Evolutionary conservation across 345 rosid genomes (phyloP).

Genomic region (Eutrema yunnanense): DNA sequence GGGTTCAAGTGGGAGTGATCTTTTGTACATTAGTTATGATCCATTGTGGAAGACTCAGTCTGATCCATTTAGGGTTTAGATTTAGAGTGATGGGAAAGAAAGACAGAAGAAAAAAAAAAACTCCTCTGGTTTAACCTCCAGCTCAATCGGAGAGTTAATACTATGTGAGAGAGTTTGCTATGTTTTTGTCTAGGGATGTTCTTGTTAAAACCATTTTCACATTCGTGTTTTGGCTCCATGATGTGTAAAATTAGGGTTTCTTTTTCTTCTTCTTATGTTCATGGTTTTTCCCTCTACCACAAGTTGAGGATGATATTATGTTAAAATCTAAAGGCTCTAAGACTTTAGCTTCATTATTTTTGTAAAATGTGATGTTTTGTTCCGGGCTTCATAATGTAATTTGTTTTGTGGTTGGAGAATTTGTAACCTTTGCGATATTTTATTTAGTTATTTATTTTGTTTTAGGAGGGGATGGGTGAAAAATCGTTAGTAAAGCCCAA

Average conservation of each 20-base stretch:
- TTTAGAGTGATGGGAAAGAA: conserved; percentile 11
- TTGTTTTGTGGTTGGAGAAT: neutral
- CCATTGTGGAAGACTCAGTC: conserved; percentile 4
- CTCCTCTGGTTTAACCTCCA: conserved; percentile 25
- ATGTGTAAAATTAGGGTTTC: neutral
- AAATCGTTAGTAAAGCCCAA: conserved; percentile 44
- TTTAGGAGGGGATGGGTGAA: conserved; percentile 9
- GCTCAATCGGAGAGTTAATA: conserved; percentile 6
- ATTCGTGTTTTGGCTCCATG: conserved; percentile 20
- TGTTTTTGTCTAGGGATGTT: conserved; percentile 9
- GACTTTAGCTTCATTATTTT: neutral
- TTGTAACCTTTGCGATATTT: neutral
- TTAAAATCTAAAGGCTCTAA: conserved; percentile 4
- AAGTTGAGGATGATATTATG: conserved; percentile 4
- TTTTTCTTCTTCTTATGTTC: neutral
- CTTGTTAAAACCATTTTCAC: neutral
- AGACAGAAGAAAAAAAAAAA: conserved; percentile 9
- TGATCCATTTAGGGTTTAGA: conserved; percentile 25
- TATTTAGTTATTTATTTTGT: neutral
- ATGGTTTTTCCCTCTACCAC: conserved; percentile 9
- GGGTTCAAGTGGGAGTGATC: conserved; percentile 29
- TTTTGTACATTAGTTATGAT: conserved; percentile 35
- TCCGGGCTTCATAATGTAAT: neutral
- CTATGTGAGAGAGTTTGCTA: conserved; percentile 25
- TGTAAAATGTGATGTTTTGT: neutral